phyloP scores from a whole-genome alignment of 176 grass and related monocot genomes.

The Musa acuminata region DNA sequence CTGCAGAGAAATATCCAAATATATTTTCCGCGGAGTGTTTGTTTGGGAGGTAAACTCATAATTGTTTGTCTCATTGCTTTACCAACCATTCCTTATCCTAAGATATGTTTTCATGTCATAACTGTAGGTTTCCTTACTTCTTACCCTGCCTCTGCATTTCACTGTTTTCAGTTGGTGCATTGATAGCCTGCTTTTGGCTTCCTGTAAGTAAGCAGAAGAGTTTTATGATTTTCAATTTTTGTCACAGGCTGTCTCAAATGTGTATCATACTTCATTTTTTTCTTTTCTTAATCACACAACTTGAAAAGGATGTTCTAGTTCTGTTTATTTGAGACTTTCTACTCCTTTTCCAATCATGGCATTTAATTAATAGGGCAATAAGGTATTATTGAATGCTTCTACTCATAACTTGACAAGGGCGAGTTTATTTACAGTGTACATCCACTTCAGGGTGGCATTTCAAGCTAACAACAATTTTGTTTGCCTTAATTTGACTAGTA shows the following conservation, averaged over 20 bases:
- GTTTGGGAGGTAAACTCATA: constrained; percentile 47
- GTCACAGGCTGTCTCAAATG: not conserved
- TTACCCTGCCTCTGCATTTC: constrained; percentile 53
- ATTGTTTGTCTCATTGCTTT: not conserved
- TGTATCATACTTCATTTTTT: not conserved
- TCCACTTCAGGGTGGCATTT: no score
- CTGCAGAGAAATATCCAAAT: constrained; percentile 65
- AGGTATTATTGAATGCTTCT: no score
- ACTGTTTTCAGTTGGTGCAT: constrained; percentile 26
- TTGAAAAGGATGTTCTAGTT: not conserved
- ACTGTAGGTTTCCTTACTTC: constrained; percentile 57
- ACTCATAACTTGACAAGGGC: no score
- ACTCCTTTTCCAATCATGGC: no score
- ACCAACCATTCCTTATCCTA: not conserved
- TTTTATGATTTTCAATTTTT: not conserved
- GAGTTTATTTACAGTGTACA: no score
- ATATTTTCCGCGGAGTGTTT: constrained; percentile 45
- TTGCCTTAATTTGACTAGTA: no score
- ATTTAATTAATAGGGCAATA: no score
- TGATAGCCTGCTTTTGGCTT: constrained; percentile 50
- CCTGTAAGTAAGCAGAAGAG: constrained; percentile 27
- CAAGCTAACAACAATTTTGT: no score
- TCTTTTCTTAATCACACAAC: not conserved
- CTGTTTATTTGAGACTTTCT: no score
- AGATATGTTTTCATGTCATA: constrained; percentile 8